These are phyloP conservation scores for Hsuehochloa calcarea DNA, from an alignment of 176 grass and related monocot genomes.

Conservation along the genomic window DNA sequence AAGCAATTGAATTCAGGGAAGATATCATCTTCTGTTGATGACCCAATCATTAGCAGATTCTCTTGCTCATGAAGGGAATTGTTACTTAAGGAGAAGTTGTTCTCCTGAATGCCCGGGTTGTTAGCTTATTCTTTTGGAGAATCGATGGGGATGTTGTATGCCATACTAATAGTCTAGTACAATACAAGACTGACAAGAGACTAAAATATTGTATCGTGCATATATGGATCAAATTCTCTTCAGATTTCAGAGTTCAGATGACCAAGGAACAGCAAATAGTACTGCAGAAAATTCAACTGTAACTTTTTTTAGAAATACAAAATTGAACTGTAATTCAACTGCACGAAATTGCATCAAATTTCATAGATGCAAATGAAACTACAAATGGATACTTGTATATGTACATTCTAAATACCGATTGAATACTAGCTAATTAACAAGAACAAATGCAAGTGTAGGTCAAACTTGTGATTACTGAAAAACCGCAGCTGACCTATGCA, in stretches of 20 bases:
- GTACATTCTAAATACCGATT: not conserved
- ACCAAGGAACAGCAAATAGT: not conserved
- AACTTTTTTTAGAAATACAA: not conserved
- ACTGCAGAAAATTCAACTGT: not conserved
- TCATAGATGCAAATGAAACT: not conserved
- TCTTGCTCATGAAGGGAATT: slow-evolving; percentile 9
- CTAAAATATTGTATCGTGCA: slow-evolving; percentile 11
- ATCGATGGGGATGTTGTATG: slow-evolving; percentile 46
- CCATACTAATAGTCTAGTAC: not conserved
- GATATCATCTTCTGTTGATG: slow-evolving; percentile 12
- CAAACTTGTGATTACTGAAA: not conserved
- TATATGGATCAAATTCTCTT: not conserved
- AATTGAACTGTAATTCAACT: not conserved
- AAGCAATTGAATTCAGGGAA: slow-evolving; percentile 22
- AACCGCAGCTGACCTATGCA: not conserved
- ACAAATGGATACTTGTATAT: not conserved
- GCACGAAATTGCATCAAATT: not conserved
- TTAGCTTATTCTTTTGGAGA: slow-evolving; percentile 38
- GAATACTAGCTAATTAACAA: not conserved
- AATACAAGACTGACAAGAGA: not conserved
- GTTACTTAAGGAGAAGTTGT: not conserved
- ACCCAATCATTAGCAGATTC: slow-evolving; percentile 52
- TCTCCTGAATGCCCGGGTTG: not conserved
- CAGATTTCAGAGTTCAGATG: not conserved
- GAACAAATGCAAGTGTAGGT: not conserved